A percentile compares a stretch with the other conserved stretches of the same genome.
Conservation (phyloP, 164 flowering plant genomes). For the Stephania japonica region DNA sequence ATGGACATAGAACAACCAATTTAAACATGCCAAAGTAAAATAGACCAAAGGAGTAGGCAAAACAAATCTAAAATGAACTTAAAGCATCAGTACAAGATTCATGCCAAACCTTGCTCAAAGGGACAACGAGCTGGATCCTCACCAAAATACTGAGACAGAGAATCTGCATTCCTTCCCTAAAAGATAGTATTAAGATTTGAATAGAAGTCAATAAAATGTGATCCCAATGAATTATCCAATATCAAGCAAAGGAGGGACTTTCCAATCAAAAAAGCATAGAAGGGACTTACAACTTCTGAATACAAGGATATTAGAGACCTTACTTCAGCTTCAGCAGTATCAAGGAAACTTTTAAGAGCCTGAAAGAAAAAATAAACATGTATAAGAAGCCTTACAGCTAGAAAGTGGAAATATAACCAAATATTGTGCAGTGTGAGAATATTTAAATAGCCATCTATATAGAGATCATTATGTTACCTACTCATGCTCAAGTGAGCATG, state of each 20-base stretch:
- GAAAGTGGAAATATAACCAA: neutral
- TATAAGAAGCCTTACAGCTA: neutral
- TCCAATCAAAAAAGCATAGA: neutral
- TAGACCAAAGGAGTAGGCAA: neutral
- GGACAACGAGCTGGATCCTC: conserved; percentile 99
- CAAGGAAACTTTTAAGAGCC: conserved; percentile 82
- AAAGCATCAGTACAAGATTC: neutral
- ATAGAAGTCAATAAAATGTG: neutral
- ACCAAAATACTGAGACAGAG: conserved; percentile 91
- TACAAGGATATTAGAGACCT: conserved; percentile 82
- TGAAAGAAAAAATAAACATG: conserved; percentile 22
- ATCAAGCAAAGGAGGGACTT: conserved; percentile 22
- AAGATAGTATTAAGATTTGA: conserved; percentile 13
- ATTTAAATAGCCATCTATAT: neutral
- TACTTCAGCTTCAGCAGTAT: conserved; percentile 97
- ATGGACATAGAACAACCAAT: neutral
- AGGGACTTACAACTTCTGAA: conserved; percentile 85
- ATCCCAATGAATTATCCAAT: neutral
- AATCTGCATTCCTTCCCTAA: conserved; percentile 98
- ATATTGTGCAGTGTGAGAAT: neutral
- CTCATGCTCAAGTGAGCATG: neutral
- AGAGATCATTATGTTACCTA: neutral
- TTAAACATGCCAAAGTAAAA: neutral
- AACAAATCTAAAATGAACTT: neutral
- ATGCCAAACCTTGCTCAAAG: conserved; percentile 85